phyloP scores from a whole-genome alignment of 805 yeast species.

The Metschnikowia lunata region DNA sequence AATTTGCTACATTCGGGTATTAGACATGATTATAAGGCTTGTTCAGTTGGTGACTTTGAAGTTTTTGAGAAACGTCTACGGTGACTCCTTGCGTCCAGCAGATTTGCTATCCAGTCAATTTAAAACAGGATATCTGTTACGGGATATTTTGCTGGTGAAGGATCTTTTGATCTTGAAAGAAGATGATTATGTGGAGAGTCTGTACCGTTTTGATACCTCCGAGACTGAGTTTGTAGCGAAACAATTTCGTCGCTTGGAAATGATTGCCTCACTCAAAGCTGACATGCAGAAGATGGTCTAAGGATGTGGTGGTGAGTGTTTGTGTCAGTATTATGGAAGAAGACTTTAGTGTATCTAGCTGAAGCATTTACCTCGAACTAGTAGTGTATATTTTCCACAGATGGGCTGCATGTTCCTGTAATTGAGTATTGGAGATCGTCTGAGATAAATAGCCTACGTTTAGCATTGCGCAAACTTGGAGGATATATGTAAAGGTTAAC shows the following conservation, averaged over 20 bases:
- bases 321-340: too few relatives aligned
- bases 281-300: constrained; percentile 5
- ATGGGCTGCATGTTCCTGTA: too few relatives aligned
- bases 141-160: constrained; percentile 11
- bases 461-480: too few relatives aligned
- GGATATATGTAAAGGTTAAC: too few relatives aligned
- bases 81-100: constrained; percentile 1
- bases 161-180: constrained; percentile 1
- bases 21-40: constrained; percentile 13
- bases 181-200: not conserved
- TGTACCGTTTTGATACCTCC: not conserved
- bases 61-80: not conserved
- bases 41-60: constrained; percentile 12
- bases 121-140: constrained; percentile 8
- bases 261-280: constrained; percentile 8
- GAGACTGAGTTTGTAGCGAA: constrained; percentile 3
- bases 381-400: too few relatives aligned
- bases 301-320: too few relatives aligned
- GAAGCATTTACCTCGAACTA: too few relatives aligned
- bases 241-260: constrained; percentile 9
- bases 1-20: constrained; percentile 10
- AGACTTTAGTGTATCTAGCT: too few relatives aligned
- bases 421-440: too few relatives aligned
- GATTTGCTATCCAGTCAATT: constrained; percentile 1
- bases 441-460: too few relatives aligned